A percentile compares a stretch with the other conserved stretches of the same genome.
Conservation (phyloP, 495 filamentous ascomycete species). For the Talaromyces trachyspermus region DNA sequence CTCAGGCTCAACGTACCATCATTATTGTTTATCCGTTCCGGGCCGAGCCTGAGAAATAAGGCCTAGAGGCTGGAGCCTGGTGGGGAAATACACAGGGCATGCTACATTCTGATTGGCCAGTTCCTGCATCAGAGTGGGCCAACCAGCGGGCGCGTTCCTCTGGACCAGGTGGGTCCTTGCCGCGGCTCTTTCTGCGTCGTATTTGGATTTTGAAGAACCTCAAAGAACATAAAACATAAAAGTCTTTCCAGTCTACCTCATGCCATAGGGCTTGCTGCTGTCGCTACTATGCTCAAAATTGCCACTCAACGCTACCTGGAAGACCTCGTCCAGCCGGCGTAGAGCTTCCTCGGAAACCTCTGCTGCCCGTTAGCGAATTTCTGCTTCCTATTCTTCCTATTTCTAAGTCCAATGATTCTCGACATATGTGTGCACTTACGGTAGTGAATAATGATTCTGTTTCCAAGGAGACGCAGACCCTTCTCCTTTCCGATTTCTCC, state of each 20-base stretch:
- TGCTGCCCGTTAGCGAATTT: slow-evolving; percentile 24
- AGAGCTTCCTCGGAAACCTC: slow-evolving; percentile 41
- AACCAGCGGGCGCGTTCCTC: not conserved
- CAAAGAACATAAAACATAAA: not conserved
- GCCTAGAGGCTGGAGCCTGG: not conserved
- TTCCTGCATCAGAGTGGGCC: not conserved
- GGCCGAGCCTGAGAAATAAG: no score
- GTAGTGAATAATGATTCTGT: slow-evolving; percentile 38
- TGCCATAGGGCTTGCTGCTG: slow-evolving; percentile 33
- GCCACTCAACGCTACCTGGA: slow-evolving; percentile 32
- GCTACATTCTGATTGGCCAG: not conserved
- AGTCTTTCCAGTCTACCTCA: slow-evolving; percentile 12
- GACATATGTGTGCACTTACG: slow-evolving; percentile 28
- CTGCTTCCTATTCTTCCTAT: not conserved
- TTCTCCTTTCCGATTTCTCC: slow-evolving; percentile 30
- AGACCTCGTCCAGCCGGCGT: slow-evolving; percentile 31
- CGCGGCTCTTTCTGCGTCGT: no score
- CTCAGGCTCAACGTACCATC: not conserved
- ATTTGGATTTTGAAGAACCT: not conserved
- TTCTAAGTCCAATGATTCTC: not conserved
- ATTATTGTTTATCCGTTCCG: slow-evolving; percentile 3
- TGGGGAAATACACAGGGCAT: not conserved
- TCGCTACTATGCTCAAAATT: slow-evolving; percentile 29
- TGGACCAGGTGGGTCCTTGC: not conserved
- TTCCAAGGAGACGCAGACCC: slow-evolving; percentile 31